These are phyloP conservation scores for Suillus discolor DNA, from an alignment of 768 basidiomycete species.

Conservation along the genomic window DNA sequence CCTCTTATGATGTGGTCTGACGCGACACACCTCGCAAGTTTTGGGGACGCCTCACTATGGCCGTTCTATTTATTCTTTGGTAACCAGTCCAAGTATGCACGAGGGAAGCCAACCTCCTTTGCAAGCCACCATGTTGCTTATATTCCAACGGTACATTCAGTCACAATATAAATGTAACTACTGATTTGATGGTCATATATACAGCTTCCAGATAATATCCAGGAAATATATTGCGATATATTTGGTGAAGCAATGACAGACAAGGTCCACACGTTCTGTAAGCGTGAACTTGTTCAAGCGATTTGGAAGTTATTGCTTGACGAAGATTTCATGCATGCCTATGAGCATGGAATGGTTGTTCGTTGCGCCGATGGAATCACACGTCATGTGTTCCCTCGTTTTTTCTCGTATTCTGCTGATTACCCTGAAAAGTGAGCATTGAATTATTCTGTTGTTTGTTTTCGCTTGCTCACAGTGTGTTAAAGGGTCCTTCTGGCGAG, in stretches of 20 bases:
- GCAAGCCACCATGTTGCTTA: constrained; percentile 19
- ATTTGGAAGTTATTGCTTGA: constrained; percentile 23
- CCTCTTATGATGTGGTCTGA: constrained; percentile 28
- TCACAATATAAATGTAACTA: constrained; percentile 15
- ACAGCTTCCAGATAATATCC: no score
- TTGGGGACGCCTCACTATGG: constrained; percentile 18
- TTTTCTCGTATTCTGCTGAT: constrained; percentile 27
- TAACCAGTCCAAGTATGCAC: constrained; percentile 19
- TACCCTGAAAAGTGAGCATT: constrained; percentile 21
- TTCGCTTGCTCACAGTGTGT: neutral
- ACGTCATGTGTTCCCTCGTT: constrained; percentile 18
- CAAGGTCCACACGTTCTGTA: constrained; percentile 13
- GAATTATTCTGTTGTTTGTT: neutral
- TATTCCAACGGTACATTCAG: constrained; percentile 4
- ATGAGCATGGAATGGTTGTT: constrained; percentile 24
- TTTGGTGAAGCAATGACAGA: neutral
- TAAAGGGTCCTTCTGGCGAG: constrained; percentile 22
- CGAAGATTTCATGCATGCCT: constrained; percentile 23
- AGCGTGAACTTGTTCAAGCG: constrained; percentile 23
- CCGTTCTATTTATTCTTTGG: constrained; percentile 18
- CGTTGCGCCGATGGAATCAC: constrained; percentile 18
- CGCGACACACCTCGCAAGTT: constrained; percentile 24
- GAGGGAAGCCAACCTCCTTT: constrained; percentile 12
- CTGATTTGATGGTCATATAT: neutral
- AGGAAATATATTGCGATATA: no score